These are phyloP conservation scores for Trichoderma semiorbis DNA, from an alignment of 2,329 filamentous ascomycete genomes.

Conservation along the genomic window DNA sequence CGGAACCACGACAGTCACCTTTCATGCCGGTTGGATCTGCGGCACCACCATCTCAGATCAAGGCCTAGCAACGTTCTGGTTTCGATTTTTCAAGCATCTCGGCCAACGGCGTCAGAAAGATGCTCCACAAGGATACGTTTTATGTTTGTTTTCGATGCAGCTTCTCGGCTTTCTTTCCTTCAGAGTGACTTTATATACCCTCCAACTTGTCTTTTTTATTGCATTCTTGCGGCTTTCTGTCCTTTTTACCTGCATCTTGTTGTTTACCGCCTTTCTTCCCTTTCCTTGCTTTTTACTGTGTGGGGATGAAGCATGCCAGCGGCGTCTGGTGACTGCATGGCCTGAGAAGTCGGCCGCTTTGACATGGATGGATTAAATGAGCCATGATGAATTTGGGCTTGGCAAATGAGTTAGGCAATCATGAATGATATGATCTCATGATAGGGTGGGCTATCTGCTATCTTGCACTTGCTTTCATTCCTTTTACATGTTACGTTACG, in stretches of 20 bases:
- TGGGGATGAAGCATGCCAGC: not conserved
- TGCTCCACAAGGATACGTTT: not conserved
- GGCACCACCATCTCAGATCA: conserved; percentile 7
- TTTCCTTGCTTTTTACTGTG: not conserved
- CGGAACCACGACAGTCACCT: not conserved
- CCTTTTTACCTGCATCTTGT: not conserved
- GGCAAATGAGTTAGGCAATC: not conserved
- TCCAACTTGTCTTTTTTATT: not conserved
- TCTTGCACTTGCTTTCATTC: not conserved
- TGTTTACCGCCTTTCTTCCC: not conserved
- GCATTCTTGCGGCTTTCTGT: not conserved
- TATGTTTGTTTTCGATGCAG: not conserved
- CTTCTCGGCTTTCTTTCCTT: not conserved
- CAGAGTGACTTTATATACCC: not conserved
- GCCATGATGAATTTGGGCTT: not conserved
- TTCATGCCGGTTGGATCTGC: conserved; percentile 5
- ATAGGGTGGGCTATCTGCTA: not conserved
- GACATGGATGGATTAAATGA: conserved; percentile 10
- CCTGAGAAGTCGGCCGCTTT: not conserved
- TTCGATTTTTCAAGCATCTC: not conserved
- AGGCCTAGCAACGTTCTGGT: not conserved
- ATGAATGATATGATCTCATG: conserved; percentile 6
- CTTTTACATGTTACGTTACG: not conserved
- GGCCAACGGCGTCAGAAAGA: not conserved
- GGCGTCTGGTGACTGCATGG: not conserved